Evolutionary conservation across 345 rosid genomes (phyloP).

Genomic region (Tarenaya hassleriana): DNA sequence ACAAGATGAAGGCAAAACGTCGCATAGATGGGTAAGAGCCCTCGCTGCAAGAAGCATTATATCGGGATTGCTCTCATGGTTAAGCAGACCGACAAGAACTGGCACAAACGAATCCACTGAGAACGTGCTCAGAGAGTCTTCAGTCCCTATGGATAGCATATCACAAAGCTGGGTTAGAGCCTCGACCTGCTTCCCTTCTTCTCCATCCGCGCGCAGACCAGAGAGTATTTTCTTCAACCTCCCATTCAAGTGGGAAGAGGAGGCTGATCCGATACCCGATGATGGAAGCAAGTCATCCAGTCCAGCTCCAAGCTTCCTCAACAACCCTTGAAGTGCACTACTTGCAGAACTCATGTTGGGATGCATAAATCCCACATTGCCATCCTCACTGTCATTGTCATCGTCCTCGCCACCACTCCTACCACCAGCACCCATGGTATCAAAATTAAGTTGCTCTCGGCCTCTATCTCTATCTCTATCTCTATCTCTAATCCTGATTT

Average conservation of each 20-base stretch:
- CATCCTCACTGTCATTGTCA: conserved; percentile 86
- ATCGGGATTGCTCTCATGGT: conserved; percentile 94
- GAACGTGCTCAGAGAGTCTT: conserved; percentile 88
- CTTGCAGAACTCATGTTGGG: conserved; percentile 90
- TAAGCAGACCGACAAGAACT: conserved; percentile 78
- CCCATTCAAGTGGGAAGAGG: conserved; percentile 77
- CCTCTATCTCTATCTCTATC: conserved; percentile 44
- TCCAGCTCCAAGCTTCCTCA: conserved; percentile 96
- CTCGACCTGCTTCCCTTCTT: conserved; percentile 98
- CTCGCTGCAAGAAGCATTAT: conserved; percentile 98
- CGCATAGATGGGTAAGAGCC: conserved; percentile 94
- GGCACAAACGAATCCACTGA: conserved; percentile 98
- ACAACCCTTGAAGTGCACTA: conserved; percentile 85
- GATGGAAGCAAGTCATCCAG: conserved; percentile 89
- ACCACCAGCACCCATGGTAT: conserved; percentile 36
- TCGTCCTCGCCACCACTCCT: conserved; percentile 46
- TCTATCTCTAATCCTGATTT: conserved; percentile 48
- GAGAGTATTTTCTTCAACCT: conserved; percentile 87
- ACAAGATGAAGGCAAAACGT: conserved; percentile 84
- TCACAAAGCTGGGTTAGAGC: conserved; percentile 95
- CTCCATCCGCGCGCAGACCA: conserved; percentile 89
- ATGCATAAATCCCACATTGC: conserved; percentile 68
- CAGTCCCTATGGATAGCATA: conserved; percentile 94
- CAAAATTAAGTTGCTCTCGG: conserved; percentile 53
- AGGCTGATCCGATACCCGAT: conserved; percentile 69